Base-by-base conservation (phyloP, 345 rosid genomes). In the Lepidium sativum region DNA sequence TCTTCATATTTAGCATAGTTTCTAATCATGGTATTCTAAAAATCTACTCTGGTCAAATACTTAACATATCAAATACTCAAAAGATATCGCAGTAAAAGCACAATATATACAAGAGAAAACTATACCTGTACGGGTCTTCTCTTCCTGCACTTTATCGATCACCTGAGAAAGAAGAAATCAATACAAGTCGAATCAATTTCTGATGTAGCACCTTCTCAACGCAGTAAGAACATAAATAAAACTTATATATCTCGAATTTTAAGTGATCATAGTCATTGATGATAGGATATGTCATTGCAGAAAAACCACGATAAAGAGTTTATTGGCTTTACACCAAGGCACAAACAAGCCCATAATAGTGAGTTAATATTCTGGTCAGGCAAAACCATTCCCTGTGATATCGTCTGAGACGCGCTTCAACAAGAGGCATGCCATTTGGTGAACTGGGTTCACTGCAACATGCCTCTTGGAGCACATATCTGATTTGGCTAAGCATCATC, bases 401-500 rank as follows among this genome's bases (percentile, higher is more conserved):
- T 74, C 77, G 61, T 67, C 77, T 13, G 23, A 68, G 60, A 62
- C 60, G 23, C 58, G 10, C 77, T 74, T 20, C 77, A 54, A 74
- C 77, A 74, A 62, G 51, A 68, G 60, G 40, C 65, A 54, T 15
- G 3, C 32, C 21, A 40, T 2, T 33, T 27, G 27, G 45, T 10
- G 39, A 65, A 60, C 42, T 13, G 0, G 4, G 25, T 43, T 25
- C 4, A 25, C 31, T 29, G 43, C 0, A 37, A 3, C 12, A 58
- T 35, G 64, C 59, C 63, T 74, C 48, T 60, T 67, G 73, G 73
- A 61, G 73, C 77, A 74, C 59, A 54, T 68, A 67, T 67, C 69
- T 53, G 77, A 74, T 74, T 74, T 74, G 77, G 73, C 73, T 54
- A 74, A 68, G 73, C 54, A 74, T 74, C 77, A 68, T 74, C 77